These are phyloP conservation scores for Septoria linicola DNA, from an alignment of 2,329 filamentous ascomycete species.

Conservation along the genomic window DNA sequence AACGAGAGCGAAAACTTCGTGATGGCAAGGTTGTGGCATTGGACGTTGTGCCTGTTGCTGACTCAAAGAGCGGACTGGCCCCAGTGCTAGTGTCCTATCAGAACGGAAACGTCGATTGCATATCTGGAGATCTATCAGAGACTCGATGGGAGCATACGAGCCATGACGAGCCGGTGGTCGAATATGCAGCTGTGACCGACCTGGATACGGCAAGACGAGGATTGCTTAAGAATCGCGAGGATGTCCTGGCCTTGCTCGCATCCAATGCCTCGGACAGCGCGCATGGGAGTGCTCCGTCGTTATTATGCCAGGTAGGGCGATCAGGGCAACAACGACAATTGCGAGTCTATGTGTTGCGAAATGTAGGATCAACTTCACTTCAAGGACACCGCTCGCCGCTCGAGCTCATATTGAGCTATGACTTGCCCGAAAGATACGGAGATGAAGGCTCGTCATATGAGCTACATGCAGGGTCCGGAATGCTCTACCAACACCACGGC, in stretches of 20 bases:
- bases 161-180: conserved; percentile 23
- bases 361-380: conserved; percentile 16
- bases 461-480: conserved; percentile 59
- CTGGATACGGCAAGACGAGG: conserved; percentile 45
- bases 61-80: neutral
- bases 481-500: conserved; percentile 59
- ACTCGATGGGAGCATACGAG: conserved; percentile 31
- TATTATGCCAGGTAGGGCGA: conserved; percentile 27
- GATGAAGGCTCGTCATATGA: conserved; percentile 26
- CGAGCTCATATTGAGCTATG: conserved; percentile 26
- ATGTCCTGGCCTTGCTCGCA: conserved; percentile 44
- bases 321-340: conserved; percentile 15
- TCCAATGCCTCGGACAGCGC: conserved; percentile 6
- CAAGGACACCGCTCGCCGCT: conserved; percentile 19
- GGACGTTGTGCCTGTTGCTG: conserved; percentile 22
- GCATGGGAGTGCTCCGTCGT: conserved; percentile 3
- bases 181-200: conserved; percentile 32
- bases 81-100: conserved; percentile 33
- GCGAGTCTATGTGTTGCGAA: conserved; percentile 23
- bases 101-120: conserved; percentile 34
- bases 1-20: conserved; percentile 35
- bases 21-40: conserved; percentile 32
- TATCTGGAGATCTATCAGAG: conserved; percentile 32
- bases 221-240: conserved; percentile 46
- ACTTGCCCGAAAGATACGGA: conserved; percentile 25